Conservation (phyloP, 257 asterid species). For the Osmanthus fragrans region DNA sequence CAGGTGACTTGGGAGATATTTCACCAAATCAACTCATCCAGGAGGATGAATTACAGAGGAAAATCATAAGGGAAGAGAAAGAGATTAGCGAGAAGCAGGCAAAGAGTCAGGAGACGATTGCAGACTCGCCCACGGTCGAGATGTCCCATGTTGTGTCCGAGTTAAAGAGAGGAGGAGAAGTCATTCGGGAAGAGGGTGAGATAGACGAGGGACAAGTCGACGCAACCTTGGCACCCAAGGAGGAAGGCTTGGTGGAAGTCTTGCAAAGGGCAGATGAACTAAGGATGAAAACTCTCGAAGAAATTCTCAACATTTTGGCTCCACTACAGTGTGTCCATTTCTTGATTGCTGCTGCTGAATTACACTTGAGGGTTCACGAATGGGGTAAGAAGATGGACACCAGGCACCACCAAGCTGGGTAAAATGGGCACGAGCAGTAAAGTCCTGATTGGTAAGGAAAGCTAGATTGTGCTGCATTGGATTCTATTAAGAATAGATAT, state of each 20-base stretch:
- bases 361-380: slow-evolving; percentile 51
- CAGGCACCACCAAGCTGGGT: background rate
- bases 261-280: slow-evolving; percentile 45
- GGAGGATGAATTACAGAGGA: slow-evolving; percentile 33
- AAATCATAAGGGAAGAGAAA: slow-evolving; percentile 35
- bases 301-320: slow-evolving; percentile 20
- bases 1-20: slow-evolving; percentile 32
- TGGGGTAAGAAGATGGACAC: slow-evolving; percentile 44
- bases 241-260: slow-evolving; percentile 29
- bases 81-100: slow-evolving; percentile 37
- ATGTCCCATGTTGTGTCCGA: slow-evolving; percentile 29
- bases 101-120: slow-evolving; percentile 37
- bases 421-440: background rate
- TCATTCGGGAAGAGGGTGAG: background rate
- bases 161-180: slow-evolving; percentile 12
- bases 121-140: slow-evolving; percentile 40
- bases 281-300: slow-evolving; percentile 36
- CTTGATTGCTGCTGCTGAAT: slow-evolving; percentile 55
- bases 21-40: slow-evolving; percentile 19
- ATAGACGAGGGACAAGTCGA: slow-evolving; percentile 15
- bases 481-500: background rate
- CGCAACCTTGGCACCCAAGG: slow-evolving; percentile 25
- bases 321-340: slow-evolving; percentile 40
- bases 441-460: background rate
- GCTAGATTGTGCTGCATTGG: background rate